Conservation (phyloP, 2,329 filamentous ascomycete genomes). For the Pleomassaria siparia region DNA sequence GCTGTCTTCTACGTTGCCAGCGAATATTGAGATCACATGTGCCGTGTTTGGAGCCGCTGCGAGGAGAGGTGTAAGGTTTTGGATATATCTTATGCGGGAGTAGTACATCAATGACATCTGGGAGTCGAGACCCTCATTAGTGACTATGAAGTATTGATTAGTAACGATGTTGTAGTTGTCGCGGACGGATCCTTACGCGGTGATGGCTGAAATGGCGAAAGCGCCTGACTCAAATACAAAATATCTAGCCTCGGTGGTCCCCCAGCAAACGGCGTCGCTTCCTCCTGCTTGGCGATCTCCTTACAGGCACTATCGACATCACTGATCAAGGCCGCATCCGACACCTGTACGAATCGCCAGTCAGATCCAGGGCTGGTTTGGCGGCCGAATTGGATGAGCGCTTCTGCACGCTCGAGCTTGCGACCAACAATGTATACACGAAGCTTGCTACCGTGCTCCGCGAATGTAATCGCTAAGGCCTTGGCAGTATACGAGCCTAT, state of each 20-base stretch:
- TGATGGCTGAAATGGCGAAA: slow-evolving; percentile 18
- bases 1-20: slow-evolving; percentile 29
- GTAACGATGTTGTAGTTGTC: neutral
- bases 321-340: slow-evolving; percentile 35
- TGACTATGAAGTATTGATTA: slow-evolving; percentile 4
- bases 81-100: slow-evolving; percentile 10
- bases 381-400: slow-evolving; percentile 30
- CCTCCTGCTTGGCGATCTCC: slow-evolving; percentile 30
- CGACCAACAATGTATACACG: slow-evolving; percentile 39
- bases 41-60: slow-evolving; percentile 10
- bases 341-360: slow-evolving; percentile 37
- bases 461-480: slow-evolving; percentile 18
- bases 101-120: slow-evolving; percentile 12
- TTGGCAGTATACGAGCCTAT: slow-evolving; percentile 29
- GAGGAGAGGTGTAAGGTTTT: slow-evolving; percentile 7
- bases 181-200: neutral
- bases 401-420: slow-evolving; percentile 25
- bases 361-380: slow-evolving; percentile 29
- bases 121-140: slow-evolving; percentile 10
- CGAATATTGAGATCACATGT: slow-evolving; percentile 41
- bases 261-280: slow-evolving; percentile 16
- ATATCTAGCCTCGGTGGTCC: slow-evolving; percentile 35
- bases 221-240: slow-evolving; percentile 35
- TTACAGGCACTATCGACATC: slow-evolving; percentile 38
- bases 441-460: slow-evolving; percentile 24